Conservation (phyloP, 2,329 filamentous ascomycete species). For the Fonsecaea erecta region DNA sequence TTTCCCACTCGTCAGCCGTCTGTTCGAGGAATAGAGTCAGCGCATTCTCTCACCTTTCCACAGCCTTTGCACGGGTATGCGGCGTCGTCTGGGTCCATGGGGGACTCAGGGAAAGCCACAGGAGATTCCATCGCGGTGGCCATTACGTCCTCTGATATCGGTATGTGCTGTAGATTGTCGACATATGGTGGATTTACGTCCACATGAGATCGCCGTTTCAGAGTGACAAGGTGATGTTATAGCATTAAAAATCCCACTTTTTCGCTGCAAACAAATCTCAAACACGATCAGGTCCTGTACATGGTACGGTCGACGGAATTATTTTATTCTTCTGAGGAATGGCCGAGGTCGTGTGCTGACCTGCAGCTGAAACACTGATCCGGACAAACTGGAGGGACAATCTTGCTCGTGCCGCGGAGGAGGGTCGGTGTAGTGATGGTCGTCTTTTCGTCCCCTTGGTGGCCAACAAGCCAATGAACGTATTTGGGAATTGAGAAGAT, state of each 20-base stretch:
- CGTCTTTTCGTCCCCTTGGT: background rate
- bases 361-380: conserved; percentile 26
- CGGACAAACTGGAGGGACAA: conserved; percentile 13
- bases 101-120: conserved; percentile 60
- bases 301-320: conserved; percentile 10
- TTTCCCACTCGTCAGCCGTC: conserved; percentile 30
- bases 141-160: conserved; percentile 25
- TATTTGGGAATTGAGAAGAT: background rate
- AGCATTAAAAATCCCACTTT: conserved; percentile 21
- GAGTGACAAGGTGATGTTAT: conserved; percentile 6
- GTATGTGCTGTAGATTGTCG: conserved; percentile 20
- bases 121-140: conserved; percentile 66
- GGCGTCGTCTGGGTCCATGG: conserved; percentile 78
- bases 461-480: background rate
- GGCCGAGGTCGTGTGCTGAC: conserved; percentile 21
- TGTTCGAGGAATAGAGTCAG: conserved; percentile 14
- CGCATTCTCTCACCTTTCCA: conserved; percentile 71
- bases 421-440: conserved; percentile 1
- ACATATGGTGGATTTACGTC: conserved; percentile 24
- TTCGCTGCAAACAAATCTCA: conserved; percentile 17
- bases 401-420: conserved; percentile 1
- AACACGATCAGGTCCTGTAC: conserved; percentile 17
- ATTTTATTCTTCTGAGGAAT: conserved; percentile 15
- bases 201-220: conserved; percentile 17
- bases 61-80: conserved; percentile 89